Base-by-base conservation (phyloP, 2,329 filamentous ascomycete species). In the Neopestalotiopsis rosae region DNA sequence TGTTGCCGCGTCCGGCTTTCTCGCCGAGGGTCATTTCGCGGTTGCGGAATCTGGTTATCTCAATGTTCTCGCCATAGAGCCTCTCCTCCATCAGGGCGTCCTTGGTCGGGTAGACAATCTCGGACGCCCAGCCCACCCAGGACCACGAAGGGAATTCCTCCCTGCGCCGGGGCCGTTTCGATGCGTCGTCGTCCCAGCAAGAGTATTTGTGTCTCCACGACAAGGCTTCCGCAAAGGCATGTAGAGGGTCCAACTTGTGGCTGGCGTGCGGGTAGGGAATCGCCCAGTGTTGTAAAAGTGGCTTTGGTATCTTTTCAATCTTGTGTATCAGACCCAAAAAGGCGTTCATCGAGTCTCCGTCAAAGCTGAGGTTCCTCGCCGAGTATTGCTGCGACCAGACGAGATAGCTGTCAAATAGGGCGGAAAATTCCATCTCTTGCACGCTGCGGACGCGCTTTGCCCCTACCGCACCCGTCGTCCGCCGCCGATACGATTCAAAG, bases 61-160 rank as follows among this genome's bases (percentile, higher is more conserved):
- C 45, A 10, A 52, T 20, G 6, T 20, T 52, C 45, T 52, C 20
- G 45, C 45, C 45, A 20, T n/a, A 20, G 45, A 10, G 17, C 45
- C 20, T 52, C 45, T 52, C 45, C 17, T 52, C 45, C 45, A 52
- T 7, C 45, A 20, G n/a, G 5, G 17, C 17, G 45, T 52, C 45
- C 17, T 52, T 52, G 45, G 45, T 52, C 4, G 45, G 45, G 17
- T 61, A 38, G 4, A 56, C 45, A 5, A 68, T 64, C 59, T 68
- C 66, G 28, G 58, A 42, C 17, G 30, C 42, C 66, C 66, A 68
- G 13, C 66, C 66, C 7, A 59, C 59, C 66, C 66, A 68, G 3
- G 66, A 68, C 66, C 66, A 68, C 17, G 66, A 68, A 17, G 66
- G 66, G 38, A 68, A 68, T 38, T 40, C 40, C 20, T 24, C 9